These are phyloP conservation scores for Candida anglica DNA, from an alignment of 805 yeast genomes.

Conservation along the genomic window DNA sequence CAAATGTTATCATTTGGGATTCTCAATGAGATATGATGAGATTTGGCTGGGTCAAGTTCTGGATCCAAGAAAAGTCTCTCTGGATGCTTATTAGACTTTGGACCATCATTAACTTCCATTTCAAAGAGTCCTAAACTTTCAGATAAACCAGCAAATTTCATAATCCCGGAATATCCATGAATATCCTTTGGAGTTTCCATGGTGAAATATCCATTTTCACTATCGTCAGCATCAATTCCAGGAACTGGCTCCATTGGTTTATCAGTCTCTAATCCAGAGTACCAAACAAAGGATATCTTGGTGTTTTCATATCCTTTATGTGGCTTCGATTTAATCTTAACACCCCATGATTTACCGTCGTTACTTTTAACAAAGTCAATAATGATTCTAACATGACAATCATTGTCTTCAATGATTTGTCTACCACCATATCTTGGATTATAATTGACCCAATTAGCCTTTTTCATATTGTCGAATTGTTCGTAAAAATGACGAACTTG, in stretches of 20 bases:
- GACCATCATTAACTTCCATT: conserved; percentile 56
- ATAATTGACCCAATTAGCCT: conserved; percentile 82
- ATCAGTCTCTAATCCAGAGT: conserved; percentile 63
- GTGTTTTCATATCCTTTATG: conserved; percentile 42
- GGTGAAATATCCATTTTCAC: conserved; percentile 12
- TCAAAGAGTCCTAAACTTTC: conserved; percentile 66
- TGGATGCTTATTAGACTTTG: conserved; percentile 43
- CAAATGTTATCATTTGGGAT: conserved; percentile 73
- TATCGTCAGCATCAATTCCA: conserved; percentile 31
- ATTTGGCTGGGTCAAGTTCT: conserved; percentile 50
- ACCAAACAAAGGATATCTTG: conserved; percentile 68
- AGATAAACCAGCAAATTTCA: conserved; percentile 43
- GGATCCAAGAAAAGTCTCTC: conserved; percentile 22
- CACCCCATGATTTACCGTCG: conserved; percentile 78
- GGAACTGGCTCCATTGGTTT: conserved; percentile 1
- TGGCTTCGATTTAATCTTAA: conserved; percentile 66
- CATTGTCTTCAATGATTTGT: conserved; percentile 67
- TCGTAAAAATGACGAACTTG: conserved; percentile 72
- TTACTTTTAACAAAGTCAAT: conserved; percentile 73
- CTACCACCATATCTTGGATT: conserved; percentile 88
- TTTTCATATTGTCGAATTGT: conserved; percentile 63
- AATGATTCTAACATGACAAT: conserved; percentile 56
- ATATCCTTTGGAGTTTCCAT: conserved; percentile 15
- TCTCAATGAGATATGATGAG: conserved; percentile 64
- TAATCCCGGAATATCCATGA: conserved; percentile 30